Conservation (phyloP, 495 filamentous ascomycete species). For the Penicillium egyptiacum region DNA sequence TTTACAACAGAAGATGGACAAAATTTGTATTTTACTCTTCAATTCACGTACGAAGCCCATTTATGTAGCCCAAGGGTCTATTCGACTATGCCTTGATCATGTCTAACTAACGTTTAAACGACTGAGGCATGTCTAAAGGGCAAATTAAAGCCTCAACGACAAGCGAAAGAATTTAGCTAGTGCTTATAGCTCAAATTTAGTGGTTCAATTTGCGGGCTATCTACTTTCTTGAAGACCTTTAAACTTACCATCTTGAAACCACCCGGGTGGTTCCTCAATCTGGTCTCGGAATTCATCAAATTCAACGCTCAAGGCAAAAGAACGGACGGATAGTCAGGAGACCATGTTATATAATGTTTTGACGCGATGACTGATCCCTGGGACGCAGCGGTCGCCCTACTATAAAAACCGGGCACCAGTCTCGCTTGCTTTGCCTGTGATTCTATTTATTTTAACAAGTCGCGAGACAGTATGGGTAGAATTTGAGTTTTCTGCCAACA, state of each 20-base stretch:
- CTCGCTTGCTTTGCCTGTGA: not conserved
- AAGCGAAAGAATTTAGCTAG: not conserved
- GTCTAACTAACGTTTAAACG: too few species aligned
- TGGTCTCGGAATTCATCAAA: not conserved
- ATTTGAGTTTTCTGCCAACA: too few species aligned
- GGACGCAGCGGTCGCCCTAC: not conserved
- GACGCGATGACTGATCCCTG: conserved; percentile 2
- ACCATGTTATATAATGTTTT: not conserved
- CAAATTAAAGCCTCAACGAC: not conserved
- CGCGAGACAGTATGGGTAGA: too few species aligned
- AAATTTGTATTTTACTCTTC: not conserved
- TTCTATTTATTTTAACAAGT: not conserved
- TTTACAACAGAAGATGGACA: not conserved
- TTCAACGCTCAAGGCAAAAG: not conserved
- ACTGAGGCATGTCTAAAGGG: not conserved
- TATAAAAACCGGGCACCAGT: not conserved
- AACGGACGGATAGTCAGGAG: conserved; percentile 1
- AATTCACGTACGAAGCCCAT: not conserved
- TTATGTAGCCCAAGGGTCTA: not conserved
- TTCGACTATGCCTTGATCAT: not conserved
- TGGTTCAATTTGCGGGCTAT: conserved; percentile 1
- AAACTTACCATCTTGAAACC: not conserved
- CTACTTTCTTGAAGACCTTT: not conserved
- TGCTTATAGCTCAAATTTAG: not conserved
- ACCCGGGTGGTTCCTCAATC: not conserved